Evolutionary conservation across 495 filamentous ascomycete species (phyloP).

Genomic region (Ascodesmis nigricans): DNA sequence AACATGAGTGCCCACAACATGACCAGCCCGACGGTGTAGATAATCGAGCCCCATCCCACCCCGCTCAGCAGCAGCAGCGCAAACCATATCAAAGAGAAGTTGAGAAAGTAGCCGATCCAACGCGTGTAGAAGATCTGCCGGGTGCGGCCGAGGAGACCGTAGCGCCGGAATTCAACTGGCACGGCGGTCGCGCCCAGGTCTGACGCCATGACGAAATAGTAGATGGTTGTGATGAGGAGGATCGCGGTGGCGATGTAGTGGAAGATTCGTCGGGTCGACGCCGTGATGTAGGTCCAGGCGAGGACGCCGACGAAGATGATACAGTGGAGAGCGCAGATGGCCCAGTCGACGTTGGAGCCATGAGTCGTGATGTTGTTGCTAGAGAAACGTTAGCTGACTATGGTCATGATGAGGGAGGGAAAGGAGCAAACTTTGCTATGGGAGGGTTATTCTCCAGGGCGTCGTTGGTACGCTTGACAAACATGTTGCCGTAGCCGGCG

Average conservation of each 20-base stretch:
- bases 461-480: conserved; percentile 1
- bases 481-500: background rate
- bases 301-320: conserved; percentile 26
- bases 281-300: conserved; percentile 26
- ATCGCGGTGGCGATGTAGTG: conserved; percentile 44
- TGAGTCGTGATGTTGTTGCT: conserved; percentile 38
- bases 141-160: conserved; percentile 25
- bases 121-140: conserved; percentile 51
- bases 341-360: conserved; percentile 36
- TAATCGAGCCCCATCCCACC: conserved; percentile 41
- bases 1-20: conserved; percentile 42
- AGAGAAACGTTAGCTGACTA: conserved; percentile 13
- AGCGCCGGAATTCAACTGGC: conserved; percentile 30
- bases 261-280: conserved; percentile 37
- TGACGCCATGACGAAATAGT: conserved; percentile 48
- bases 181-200: conserved; percentile 46
- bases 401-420: background rate
- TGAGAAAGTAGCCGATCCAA: conserved; percentile 33
- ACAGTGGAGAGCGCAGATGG: conserved; percentile 31
- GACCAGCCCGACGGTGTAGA: conserved; percentile 37
- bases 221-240: conserved; percentile 38
- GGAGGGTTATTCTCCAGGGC: conserved; percentile 10
- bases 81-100: conserved; percentile 29
- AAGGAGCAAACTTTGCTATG: conserved; percentile 6
- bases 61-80: conserved; percentile 40